Conservation (phyloP, 371 early-diverging fungal genomes). For the Coelomomyces lativittatus region DNA sequence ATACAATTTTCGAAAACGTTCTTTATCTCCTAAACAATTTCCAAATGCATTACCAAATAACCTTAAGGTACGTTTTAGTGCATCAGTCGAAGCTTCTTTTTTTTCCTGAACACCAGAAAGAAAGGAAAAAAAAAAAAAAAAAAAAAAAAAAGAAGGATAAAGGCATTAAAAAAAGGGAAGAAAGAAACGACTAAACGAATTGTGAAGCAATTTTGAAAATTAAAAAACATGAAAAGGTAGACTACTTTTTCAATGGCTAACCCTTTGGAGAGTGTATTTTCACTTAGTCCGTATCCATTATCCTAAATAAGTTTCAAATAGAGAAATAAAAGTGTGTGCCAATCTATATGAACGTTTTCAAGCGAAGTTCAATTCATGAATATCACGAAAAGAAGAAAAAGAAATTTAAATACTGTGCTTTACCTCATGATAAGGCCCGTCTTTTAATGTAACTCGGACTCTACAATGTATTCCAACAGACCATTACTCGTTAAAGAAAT, state of each 20-base stretch:
- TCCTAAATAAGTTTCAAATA: constrained; percentile 42
- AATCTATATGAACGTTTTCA: too few species aligned
- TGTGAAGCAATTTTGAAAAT: too few species aligned
- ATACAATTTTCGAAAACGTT: constrained; percentile 45
- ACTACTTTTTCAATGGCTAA: constrained; percentile 71
- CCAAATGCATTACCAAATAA: constrained; percentile 89
- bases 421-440: too few species aligned
- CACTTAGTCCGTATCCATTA: constrained; percentile 68
- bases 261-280: constrained; percentile 63
- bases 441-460: constrained; percentile 71
- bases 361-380: too few species aligned
- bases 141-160: neutral
- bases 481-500: too few species aligned
- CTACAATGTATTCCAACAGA: constrained; percentile 64
- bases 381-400: too few species aligned
- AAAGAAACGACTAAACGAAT: too few species aligned
- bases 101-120: constrained; percentile 47
- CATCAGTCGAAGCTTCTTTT: constrained; percentile 95
- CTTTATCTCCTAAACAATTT: constrained; percentile 88
- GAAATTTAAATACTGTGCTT: too few species aligned
- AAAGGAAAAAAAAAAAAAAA: neutral
- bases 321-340: too few species aligned
- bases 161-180: neutral
- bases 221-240: too few species aligned
- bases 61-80: constrained; percentile 75